These are phyloP conservation scores for Eucalyptus pauciflora DNA, from an alignment of 345 rosid species.

Conservation along the genomic window DNA sequence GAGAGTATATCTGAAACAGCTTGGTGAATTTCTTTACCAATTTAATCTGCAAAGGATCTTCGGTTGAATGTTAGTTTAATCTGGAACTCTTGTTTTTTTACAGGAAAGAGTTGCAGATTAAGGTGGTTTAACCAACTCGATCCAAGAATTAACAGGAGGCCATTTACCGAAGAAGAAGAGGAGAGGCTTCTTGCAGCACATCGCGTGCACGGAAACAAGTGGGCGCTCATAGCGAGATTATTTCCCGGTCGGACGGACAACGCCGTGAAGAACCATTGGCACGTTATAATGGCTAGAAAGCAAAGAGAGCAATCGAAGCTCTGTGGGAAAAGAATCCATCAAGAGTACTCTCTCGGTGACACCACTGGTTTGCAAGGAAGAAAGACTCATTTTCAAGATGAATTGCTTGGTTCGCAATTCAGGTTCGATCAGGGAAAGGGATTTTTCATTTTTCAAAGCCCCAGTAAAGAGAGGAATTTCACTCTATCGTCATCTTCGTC, in stretches of 20 bases:
- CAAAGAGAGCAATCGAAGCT: conserved; percentile 30
- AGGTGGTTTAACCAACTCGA: conserved; percentile 58
- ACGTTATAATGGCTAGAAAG: conserved; percentile 47
- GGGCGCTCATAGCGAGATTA: conserved; percentile 39
- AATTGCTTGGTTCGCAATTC: not conserved
- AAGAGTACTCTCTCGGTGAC: not conserved
- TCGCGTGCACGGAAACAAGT: conserved; percentile 38
- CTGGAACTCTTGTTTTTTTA: not conserved
- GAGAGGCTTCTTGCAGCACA: conserved; percentile 39
- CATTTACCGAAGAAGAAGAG: conserved; percentile 47
- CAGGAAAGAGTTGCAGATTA: conserved; percentile 52
- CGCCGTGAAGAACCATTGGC: conserved; percentile 57
- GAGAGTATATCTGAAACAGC: not conserved
- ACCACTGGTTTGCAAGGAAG: not conserved
- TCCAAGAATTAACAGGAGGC: conserved; percentile 43
- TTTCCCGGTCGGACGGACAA: conserved; percentile 56
- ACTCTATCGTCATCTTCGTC: not conserved
- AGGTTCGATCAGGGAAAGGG: not conserved
- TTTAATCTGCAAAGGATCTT: not conserved
- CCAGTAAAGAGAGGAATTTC: not conserved
- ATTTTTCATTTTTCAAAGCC: not conserved
- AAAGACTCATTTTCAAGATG: not conserved
- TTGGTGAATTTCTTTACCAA: not conserved
- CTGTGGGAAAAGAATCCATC: conserved; percentile 27
- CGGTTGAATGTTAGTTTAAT: not conserved